phyloP scores from a whole-genome alignment of 768 basidiomycete genomes.

The Clitopilus passeckerianus region DNA sequence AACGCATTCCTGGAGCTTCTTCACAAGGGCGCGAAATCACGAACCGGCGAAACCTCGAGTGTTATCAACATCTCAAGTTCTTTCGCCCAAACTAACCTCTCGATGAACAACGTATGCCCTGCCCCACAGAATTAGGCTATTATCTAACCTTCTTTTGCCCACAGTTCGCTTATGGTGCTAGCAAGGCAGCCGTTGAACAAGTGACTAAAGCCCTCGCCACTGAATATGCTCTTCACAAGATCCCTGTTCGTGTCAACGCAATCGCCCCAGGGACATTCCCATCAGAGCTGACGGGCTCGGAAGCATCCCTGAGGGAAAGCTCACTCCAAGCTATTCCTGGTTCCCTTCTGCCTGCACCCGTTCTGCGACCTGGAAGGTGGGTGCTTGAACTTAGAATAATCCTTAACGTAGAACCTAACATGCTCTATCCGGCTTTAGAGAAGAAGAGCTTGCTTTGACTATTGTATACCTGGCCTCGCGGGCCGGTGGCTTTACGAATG shows the following conservation, averaged over 20 bases:
- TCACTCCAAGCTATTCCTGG: background rate
- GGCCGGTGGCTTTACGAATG: conserved; percentile 1
- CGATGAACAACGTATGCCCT: background rate
- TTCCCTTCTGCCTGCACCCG: background rate
- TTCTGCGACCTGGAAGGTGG: background rate
- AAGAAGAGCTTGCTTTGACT: conserved; percentile 5
- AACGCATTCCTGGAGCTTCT: conserved; percentile 21
- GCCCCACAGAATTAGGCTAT: background rate
- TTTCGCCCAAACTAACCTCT: background rate
- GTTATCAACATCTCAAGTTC: conserved; percentile 20
- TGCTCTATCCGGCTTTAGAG: background rate
- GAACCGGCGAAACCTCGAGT: conserved; percentile 9
- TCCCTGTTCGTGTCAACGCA: conserved; percentile 18
- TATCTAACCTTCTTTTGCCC: background rate
- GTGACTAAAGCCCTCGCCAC: conserved; percentile 19
- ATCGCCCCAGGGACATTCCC: conserved; percentile 20
- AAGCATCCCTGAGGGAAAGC: background rate
- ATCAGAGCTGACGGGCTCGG: conserved; percentile 14
- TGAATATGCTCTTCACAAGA: conserved; percentile 16
- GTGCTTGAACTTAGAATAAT: background rate
- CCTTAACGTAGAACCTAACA: no score
- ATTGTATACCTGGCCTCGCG: conserved; percentile 3
- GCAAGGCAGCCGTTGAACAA: conserved; percentile 22
- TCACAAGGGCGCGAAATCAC: conserved; percentile 13
- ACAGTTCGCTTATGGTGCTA: conserved; percentile 22